Percentiles rank a stretch among this genome's conserved stretches.
Evolutionary conservation across 805 yeast genomes (phyloP).

Genomic region (Wickerhamomyces rabaulensis): DNA sequence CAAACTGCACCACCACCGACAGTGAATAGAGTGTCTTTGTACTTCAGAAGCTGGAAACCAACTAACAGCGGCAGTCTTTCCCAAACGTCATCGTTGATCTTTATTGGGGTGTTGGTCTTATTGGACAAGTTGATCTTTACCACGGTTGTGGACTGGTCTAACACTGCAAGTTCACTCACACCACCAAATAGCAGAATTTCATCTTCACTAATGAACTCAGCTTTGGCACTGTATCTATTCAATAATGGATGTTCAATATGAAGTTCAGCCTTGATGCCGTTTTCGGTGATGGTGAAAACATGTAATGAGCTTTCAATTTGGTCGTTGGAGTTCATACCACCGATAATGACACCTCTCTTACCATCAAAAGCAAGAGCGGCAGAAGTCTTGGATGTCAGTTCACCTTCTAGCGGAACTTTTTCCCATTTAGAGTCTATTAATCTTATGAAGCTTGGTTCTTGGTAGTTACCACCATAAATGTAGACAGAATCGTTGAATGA

Average conservation of each 20-base stretch:
- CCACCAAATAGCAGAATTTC: constrained; percentile 53
- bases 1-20: constrained; percentile 80
- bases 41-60: constrained; percentile 42
- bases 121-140: constrained; percentile 28
- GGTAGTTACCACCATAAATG: constrained; percentile 46
- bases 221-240: constrained; percentile 46
- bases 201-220: constrained; percentile 25
- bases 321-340: constrained; percentile 35
- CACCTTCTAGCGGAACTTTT: not conserved
- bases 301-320: constrained; percentile 29
- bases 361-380: constrained; percentile 31
- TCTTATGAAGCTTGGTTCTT: constrained; percentile 17
- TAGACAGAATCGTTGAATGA: constrained; percentile 28
- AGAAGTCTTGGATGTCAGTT: constrained; percentile 26
- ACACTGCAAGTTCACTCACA: constrained; percentile 35
- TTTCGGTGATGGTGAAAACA: constrained; percentile 25
- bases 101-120: constrained; percentile 19
- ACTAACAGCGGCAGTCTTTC: constrained; percentile 40
- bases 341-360: constrained; percentile 37
- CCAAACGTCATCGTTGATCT: constrained; percentile 35
- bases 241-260: constrained; percentile 26
- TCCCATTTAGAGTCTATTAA: constrained; percentile 12
- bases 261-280: constrained; percentile 17
- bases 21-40: constrained; percentile 16
- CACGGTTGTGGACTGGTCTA: constrained; percentile 31